These are phyloP conservation scores for Ceratobasidium sp. DNA, from an alignment of 1,284 basidiomycete species.

Conservation along the genomic window DNA sequence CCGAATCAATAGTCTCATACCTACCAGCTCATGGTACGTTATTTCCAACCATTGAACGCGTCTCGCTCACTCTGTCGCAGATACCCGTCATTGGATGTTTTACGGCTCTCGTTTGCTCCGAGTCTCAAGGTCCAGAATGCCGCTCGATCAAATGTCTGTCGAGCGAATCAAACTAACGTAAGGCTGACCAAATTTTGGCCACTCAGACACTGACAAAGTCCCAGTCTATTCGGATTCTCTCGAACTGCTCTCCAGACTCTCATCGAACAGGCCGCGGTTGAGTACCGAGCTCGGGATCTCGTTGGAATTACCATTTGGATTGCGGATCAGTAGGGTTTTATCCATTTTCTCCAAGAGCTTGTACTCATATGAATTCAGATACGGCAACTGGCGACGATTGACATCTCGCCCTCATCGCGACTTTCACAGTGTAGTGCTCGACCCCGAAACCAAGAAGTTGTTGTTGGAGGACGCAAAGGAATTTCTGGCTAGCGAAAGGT, in stretches of 20 bases:
- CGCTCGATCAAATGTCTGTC: neutral
- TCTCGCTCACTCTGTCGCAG: neutral
- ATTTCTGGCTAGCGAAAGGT: conserved; percentile 59
- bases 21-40: conserved; percentile 18
- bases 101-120: neutral
- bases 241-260: conserved; percentile 55
- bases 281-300: conserved; percentile 55
- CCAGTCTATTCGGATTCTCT: conserved; percentile 58
- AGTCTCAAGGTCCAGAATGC: neutral
- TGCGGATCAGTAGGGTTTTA: conserved; percentile 21
- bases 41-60: neutral
- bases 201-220: neutral
- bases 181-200: neutral
- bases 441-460: conserved; percentile 55
- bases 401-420: conserved; percentile 58
- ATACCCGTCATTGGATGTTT: conserved; percentile 9
- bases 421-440: conserved; percentile 59
- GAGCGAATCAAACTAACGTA: conserved; percentile 16
- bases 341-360: neutral
- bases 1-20: neutral
- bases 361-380: neutral
- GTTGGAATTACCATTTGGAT: conserved; percentile 57
- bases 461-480: conserved; percentile 59
- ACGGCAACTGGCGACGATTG: conserved; percentile 52
- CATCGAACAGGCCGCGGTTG: conserved; percentile 55